phyloP scores from a whole-genome alignment of 1,284 basidiomycete genomes.

The Wallemia hederae region DNA sequence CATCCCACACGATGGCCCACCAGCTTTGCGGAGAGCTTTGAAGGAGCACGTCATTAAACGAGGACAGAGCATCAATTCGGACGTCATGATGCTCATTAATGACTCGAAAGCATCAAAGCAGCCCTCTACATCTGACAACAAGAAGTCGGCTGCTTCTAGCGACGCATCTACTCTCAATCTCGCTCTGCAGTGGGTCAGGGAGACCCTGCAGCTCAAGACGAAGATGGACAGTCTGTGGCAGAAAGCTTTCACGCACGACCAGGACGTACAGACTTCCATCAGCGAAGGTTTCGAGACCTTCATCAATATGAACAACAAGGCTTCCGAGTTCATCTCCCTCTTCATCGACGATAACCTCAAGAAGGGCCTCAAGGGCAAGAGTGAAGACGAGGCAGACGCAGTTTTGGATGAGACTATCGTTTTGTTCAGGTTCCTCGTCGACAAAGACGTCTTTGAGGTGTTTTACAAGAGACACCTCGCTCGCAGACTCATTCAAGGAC shows the following conservation, averaged over 20 bases:
- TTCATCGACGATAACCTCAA: conserved; percentile 94
- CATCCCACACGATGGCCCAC: conserved; percentile 34
- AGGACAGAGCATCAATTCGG: conserved; percentile 51
- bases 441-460: conserved; percentile 92
- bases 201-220: conserved; percentile 70
- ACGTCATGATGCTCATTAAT: conserved; percentile 14
- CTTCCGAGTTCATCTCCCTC: conserved; percentile 81
- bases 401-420: conserved; percentile 84
- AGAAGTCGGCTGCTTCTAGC: conserved; percentile 22
- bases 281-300: conserved; percentile 90
- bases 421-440: conserved; percentile 73
- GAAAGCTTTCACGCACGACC: conserved; percentile 39
- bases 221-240: conserved; percentile 54
- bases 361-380: conserved; percentile 86
- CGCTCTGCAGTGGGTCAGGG: conserved; percentile 82
- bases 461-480: conserved; percentile 95
- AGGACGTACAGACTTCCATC: conserved; percentile 49
- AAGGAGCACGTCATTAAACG: conserved; percentile 43
- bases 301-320: conserved; percentile 61
- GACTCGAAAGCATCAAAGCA: conserved; percentile 15
- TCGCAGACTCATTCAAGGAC: conserved; percentile 54
- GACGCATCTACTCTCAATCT: conserved; percentile 14
- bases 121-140: conserved; percentile 16
- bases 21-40: conserved; percentile 34
- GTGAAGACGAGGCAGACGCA: conserved; percentile 62